Base-by-base conservation (phyloP, 2,329 filamentous ascomycete genomes). In the Fusarium paranaense region DNA sequence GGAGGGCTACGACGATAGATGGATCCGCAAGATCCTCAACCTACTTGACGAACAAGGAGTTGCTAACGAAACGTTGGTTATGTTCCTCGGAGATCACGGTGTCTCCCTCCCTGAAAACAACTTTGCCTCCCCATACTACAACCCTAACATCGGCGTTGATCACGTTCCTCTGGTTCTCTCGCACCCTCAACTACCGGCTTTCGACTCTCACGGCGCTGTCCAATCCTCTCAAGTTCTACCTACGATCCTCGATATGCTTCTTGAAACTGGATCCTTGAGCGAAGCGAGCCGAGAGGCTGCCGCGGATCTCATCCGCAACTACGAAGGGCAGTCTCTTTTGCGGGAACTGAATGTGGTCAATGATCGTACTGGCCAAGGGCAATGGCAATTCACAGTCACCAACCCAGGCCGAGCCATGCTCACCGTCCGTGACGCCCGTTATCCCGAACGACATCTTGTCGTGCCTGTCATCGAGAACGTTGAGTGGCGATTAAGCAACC, bases 401-500 rank as follows among this genome's bases (percentile, higher is more conserved):
- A 83, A 82, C 25, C 80, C 81, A 0, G 81, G 81, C 6, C 75
- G 81, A 7, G 79, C 80, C 6, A 80, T 82, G 78, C 67, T 83
- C 0, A 76, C 76, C 0, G 80, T 83, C 9, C 80, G 81, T 13
- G 81, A 82, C 60, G 77, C 78, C 14, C 77, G 79, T 6, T 71
- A 81, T 11, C 74, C 78, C 4, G 62, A 78, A 8, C 75, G 80
- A 60, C 80, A 78, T 33, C 73, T 82, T 1, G 76, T 82, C 0
- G 76, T 82, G 6, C 81, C 81, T 4, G 76, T 81, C 18, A 78
- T 81, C 20, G 75, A 80, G 56, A 80, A 81, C 25, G 77, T 78
- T 27, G 81, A 79, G 20, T 82, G 81, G 81, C 76, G 80, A 7
- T 77, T 83, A 22, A 79, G 74, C 20, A 72, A 82, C 35, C 42